These are phyloP conservation scores for Nyctanthes arbortristis DNA, from an alignment of 257 asterid genomes.

Conservation along the genomic window DNA sequence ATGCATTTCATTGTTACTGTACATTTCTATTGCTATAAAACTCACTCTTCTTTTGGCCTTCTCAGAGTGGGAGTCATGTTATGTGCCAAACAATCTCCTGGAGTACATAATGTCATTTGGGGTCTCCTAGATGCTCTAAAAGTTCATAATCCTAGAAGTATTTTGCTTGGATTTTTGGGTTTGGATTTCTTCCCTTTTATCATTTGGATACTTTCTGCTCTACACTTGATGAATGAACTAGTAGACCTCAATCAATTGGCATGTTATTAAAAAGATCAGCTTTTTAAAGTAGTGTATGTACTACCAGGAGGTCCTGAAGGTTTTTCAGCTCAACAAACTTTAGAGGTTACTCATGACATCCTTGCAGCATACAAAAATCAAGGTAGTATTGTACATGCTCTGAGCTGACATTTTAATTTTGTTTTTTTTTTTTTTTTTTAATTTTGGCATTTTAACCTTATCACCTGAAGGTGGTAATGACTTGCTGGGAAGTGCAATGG, in stretches of 20 bases:
- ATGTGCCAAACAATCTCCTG: constrained; percentile 97
- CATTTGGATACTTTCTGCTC: not conserved
- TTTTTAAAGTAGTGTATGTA: constrained; percentile 18
- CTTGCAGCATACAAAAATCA: constrained; percentile 94
- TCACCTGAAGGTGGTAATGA: constrained; percentile 81
- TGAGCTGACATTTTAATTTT: not conserved
- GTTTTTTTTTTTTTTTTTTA: constrained; percentile 7
- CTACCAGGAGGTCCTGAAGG: constrained; percentile 94
- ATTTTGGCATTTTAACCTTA: constrained; percentile 12
- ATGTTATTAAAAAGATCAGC: constrained; percentile 13
- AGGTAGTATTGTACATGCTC: constrained; percentile 45
- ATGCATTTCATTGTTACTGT: too few species aligned
- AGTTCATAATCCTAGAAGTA: constrained; percentile 69
- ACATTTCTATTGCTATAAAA: too few species aligned
- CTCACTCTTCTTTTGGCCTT: constrained; percentile 17
- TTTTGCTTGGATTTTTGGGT: constrained; percentile 90
- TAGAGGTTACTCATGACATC: constrained; percentile 76
- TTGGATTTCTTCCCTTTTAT: constrained; percentile 16
- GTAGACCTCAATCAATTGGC: not conserved
- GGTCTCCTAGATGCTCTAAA: constrained; percentile 86
- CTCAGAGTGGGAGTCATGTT: constrained; percentile 89
- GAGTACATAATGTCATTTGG: constrained; percentile 96
- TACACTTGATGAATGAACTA: too few species aligned
- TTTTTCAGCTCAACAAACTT: constrained; percentile 83
- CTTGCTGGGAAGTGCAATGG: constrained; percentile 91